Conservation (phyloP, 1,284 basidiomycete species). For the Somion occarium region DNA sequence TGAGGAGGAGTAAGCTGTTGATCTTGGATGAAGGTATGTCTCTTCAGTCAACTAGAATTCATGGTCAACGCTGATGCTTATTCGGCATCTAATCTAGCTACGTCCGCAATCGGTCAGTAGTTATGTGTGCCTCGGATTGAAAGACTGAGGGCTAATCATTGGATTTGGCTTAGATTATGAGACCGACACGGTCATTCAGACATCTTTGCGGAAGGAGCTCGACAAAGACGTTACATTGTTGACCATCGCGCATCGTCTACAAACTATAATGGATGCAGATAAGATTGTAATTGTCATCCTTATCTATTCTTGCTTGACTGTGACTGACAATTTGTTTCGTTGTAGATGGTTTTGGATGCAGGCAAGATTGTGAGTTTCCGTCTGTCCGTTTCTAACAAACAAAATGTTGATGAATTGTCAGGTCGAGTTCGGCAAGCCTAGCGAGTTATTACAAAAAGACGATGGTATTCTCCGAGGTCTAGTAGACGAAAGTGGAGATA, state of each 20-base stretch:
- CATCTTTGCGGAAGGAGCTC: slow-evolving; percentile 47
- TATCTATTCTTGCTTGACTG: background rate
- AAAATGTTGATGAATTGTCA: slow-evolving; percentile 16
- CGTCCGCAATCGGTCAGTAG: slow-evolving; percentile 32
- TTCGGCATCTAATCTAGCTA: too few relatives aligned
- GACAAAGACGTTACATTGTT: slow-evolving; percentile 50
- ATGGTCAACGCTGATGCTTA: slow-evolving; percentile 1
- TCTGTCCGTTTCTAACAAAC: background rate
- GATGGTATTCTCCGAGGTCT: slow-evolving; percentile 51
- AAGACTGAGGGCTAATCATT: background rate
- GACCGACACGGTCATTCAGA: slow-evolving; percentile 54
- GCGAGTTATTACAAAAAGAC: slow-evolving; percentile 47
- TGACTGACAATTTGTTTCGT: background rate
- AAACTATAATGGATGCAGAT: slow-evolving; percentile 62
- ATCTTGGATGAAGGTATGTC: slow-evolving; percentile 56
- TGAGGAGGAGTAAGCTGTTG: slow-evolving; percentile 54
- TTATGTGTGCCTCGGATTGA: too few relatives aligned
- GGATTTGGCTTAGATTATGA: slow-evolving; percentile 41
- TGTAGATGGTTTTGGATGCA: slow-evolving; percentile 13
- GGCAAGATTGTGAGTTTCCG: background rate
- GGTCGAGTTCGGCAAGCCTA: slow-evolving; percentile 59
- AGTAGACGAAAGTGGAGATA: slow-evolving; percentile 56
- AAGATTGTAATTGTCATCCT: slow-evolving; percentile 24
- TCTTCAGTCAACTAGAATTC: background rate
- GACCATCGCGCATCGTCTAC: slow-evolving; percentile 62